Evolutionary conservation across 2,329 filamentous ascomycete genomes (phyloP).

Genomic region (Coccinonectria pachysandricola): DNA sequence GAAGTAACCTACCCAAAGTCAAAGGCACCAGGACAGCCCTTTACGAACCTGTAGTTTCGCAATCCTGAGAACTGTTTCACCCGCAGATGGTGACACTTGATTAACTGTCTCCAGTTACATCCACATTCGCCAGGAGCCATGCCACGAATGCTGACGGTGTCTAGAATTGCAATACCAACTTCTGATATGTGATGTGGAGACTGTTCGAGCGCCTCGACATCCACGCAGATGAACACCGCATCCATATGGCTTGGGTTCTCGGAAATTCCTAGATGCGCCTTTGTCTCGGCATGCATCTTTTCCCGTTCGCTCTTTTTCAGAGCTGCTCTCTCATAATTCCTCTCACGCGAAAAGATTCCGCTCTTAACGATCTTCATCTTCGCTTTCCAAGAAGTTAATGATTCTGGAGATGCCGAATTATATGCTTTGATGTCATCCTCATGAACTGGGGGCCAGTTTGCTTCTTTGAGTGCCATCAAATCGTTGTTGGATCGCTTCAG

Average conservation of each 20-base stretch:
- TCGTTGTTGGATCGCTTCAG: constrained; percentile 46
- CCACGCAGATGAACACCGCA: constrained; percentile 62
- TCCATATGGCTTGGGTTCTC: constrained; percentile 5
- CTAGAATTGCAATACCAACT: constrained; percentile 72
- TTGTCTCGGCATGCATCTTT: constrained; percentile 50
- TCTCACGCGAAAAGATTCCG: constrained; percentile 18
- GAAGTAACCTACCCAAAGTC: constrained; percentile 56
- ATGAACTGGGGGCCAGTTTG: constrained; percentile 25
- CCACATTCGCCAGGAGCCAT: constrained; percentile 52
- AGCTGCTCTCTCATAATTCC: constrained; percentile 33
- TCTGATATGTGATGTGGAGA: constrained; percentile 64
- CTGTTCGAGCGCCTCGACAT: constrained; percentile 72
- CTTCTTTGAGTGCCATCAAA: constrained; percentile 23
- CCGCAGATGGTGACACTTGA: constrained; percentile 66
- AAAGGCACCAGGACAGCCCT: constrained; percentile 64
- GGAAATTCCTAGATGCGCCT: constrained; percentile 59
- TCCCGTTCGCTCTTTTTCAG: constrained; percentile 39
- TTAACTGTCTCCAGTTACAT: constrained; percentile 54
- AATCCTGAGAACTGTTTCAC: constrained; percentile 58
- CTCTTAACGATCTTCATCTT: constrained; percentile 15
- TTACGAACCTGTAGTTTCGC: constrained; percentile 57
- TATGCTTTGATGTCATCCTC: constrained; percentile 24
- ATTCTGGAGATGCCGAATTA: constrained; percentile 10
- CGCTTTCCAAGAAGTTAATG: constrained; percentile 10
- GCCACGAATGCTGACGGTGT: constrained; percentile 48